phyloP scores from a whole-genome alignment of 192 early-diverging fungal species.

The Coemansia sp. region DNA sequence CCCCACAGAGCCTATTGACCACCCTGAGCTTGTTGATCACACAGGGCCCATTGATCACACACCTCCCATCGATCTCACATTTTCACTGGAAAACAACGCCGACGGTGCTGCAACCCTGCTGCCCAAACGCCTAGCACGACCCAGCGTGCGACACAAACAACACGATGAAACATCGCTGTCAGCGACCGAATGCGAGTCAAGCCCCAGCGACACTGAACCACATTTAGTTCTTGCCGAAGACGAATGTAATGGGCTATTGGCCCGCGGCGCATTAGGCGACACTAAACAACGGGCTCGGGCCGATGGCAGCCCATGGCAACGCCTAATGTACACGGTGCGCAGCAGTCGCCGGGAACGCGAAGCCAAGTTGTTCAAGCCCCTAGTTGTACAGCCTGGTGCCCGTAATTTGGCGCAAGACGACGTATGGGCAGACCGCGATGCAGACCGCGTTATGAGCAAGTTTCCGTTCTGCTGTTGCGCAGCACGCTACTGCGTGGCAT shows the following conservation, averaged over 20 bases:
- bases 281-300: slow-evolving; percentile 36
- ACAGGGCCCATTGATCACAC: too few species aligned
- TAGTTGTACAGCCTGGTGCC: slow-evolving; percentile 16
- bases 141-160: neutral
- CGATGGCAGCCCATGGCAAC: slow-evolving; percentile 29
- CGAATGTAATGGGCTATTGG: slow-evolving; percentile 42
- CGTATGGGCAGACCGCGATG: slow-evolving; percentile 1
- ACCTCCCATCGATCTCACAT: too few species aligned
- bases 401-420: neutral
- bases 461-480: slow-evolving; percentile 46
- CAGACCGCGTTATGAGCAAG: slow-evolving; percentile 2
- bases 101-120: slow-evolving; percentile 4
- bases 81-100: neutral
- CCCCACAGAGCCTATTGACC: too few species aligned
- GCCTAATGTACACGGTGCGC: slow-evolving; percentile 2
- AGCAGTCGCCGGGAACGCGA: slow-evolving; percentile 20
- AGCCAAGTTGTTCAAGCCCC: slow-evolving; percentile 31
- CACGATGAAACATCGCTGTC: neutral
- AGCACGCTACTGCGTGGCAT: slow-evolving; percentile 37
- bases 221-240: slow-evolving; percentile 9
- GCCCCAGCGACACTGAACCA: neutral
- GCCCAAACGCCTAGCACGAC: slow-evolving; percentile 18
- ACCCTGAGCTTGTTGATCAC: too few species aligned
- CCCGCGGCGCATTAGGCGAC: slow-evolving; percentile 41
- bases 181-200: neutral